Percentiles rank a stretch among this genome's conserved stretches.
Conservation (phyloP, 1,284 basidiomycete genomes). For the Trametes sp. region DNA sequence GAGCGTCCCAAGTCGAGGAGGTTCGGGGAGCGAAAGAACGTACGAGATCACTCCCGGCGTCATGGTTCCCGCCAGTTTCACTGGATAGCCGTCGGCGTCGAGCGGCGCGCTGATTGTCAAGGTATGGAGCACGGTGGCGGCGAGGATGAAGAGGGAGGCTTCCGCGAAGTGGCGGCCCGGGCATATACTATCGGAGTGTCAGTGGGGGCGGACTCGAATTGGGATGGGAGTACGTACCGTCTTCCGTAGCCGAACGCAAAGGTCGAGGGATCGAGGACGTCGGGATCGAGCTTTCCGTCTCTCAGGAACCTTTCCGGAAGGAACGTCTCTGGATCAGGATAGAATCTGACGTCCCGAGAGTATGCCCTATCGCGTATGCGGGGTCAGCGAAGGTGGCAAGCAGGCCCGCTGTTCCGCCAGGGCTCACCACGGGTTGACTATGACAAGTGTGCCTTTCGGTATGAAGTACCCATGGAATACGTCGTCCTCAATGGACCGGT, state of each 20-base stretch:
- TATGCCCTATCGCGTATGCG: conserved; percentile 20
- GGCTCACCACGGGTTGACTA: neutral
- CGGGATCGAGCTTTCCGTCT: conserved; percentile 40
- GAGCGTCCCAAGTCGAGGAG: too few relatives aligned
- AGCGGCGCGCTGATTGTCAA: conserved; percentile 25
- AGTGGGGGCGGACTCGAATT: neutral
- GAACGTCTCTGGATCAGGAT: conserved; percentile 44
- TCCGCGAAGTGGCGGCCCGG: conserved; percentile 31
- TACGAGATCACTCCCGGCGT: conserved; percentile 13
- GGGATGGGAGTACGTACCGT: conserved; percentile 34
- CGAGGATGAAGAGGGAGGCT: conserved; percentile 25
- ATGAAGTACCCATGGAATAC: conserved; percentile 26
- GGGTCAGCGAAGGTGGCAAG: neutral
- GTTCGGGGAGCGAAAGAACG: neutral
- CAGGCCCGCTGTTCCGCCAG: too few relatives aligned
- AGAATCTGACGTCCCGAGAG: conserved; percentile 37
- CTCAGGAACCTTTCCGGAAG: conserved; percentile 46
- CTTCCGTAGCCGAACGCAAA: conserved; percentile 45
- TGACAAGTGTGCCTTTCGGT: conserved; percentile 11
- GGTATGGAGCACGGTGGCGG: conserved; percentile 26
- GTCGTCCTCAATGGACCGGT: conserved; percentile 20
- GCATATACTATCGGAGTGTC: conserved; percentile 24
- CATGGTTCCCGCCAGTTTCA: conserved; percentile 3
- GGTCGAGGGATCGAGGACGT: conserved; percentile 35
- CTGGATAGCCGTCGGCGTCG: conserved; percentile 10